Percentiles rank a stretch among this genome's conserved stretches.
Conservation (phyloP, 306 rosid genomes). For the Canavalia ensiformis region DNA sequence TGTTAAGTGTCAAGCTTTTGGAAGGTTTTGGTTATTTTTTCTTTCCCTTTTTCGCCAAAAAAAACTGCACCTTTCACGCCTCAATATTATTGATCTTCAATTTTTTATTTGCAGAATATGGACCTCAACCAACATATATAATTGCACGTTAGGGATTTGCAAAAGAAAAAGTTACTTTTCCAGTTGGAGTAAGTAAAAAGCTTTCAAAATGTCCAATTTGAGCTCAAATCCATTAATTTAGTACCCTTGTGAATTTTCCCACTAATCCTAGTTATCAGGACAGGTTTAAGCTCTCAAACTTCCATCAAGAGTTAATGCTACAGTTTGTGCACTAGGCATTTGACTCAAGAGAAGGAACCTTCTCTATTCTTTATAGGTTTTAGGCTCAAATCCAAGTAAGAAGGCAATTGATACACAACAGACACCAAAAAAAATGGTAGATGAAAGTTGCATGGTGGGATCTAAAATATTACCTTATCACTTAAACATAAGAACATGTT, state of each 20-base stretch:
- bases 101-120: constrained; percentile 48
- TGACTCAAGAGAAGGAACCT: constrained; percentile 31
- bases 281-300: not conserved
- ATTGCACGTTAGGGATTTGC: constrained; percentile 38
- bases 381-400: constrained; percentile 4
- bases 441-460: constrained; percentile 7
- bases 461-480: constrained; percentile 8
- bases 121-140: constrained; percentile 43
- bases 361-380: not conserved
- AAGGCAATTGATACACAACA: not conserved
- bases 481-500: not conserved
- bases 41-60: constrained; percentile 54
- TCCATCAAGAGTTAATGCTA: constrained; percentile 4
- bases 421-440: not conserved
- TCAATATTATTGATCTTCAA: constrained; percentile 32
- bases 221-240: constrained; percentile 35
- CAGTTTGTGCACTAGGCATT: not conserved
- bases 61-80: constrained; percentile 56
- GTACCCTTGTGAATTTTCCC: constrained; percentile 17
- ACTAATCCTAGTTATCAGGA: not conserved
- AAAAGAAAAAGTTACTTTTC: constrained; percentile 41
- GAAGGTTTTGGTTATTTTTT: constrained; percentile 53
- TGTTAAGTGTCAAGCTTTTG: constrained; percentile 43
- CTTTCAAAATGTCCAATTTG: constrained; percentile 21
- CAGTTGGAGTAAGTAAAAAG: constrained; percentile 23